Base-by-base conservation (phyloP, 257 asterid species). In the Penstemon eatonii region DNA sequence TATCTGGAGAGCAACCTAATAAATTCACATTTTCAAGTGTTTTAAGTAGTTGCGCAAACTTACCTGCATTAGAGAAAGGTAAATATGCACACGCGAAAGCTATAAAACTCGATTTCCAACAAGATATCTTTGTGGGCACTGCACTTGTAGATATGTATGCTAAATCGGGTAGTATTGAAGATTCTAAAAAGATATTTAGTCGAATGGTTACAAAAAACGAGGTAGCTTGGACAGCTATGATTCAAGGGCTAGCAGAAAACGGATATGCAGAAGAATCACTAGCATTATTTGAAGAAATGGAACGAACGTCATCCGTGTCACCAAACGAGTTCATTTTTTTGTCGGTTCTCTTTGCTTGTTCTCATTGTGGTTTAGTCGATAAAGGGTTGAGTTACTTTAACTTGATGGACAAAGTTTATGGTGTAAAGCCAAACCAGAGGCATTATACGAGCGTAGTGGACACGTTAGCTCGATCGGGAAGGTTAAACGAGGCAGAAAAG, bases 181-280 rank as follows among this genome's bases (percentile, higher is more conserved):
- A 86, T 60, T 84, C 96, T 41, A 68, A 37, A 73, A 58, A 67
- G 74, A 76, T 86, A 43, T 91, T 91, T 60, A 39, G 38, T 3
- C 65, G 80, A 68, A 87, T 89, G 87, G 62, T 56, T 3, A 2
- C 44, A 11, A 87, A 68, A 71, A 89, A 91, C 7, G 93, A 86
- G 70, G 44, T 91, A 8, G 86, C 77, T 4, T 87, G 96, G 97
- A 87, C 95, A 1, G 96, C 91, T 55, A 87, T 91, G 96, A 87
- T 91, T 69, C 93, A 87, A 75, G 96, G 97, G 62, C 90, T 91
- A 12, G 90, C 95, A 5, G 95, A 85, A 66, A 91, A 89, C 3
- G 96, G 97, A 12, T 81, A 64, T 40, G 93, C 91, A 5, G 76
- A 76, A 71, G 93, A 91, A 81, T 76, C 95, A 7, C 80, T 89